Percentiles rank a stretch among this genome's conserved stretches.
Evolutionary conservation across 805 yeast genomes (phyloP).

Genomic region (Candida bentonensis): DNA sequence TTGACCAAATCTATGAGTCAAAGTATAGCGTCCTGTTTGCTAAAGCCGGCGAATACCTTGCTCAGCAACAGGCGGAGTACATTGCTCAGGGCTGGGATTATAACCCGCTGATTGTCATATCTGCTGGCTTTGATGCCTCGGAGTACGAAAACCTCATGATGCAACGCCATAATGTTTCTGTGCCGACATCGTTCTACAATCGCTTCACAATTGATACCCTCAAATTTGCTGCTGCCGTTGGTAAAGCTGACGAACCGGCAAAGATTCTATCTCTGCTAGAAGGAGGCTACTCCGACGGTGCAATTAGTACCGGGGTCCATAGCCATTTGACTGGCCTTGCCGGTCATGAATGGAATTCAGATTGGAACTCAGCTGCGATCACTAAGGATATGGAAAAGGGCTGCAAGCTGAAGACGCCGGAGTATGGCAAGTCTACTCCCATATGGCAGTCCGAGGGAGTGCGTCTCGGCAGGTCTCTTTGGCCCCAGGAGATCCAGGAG

Average conservation of each 20-base stretch:
- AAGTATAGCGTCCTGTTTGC: slow-evolving; percentile 48
- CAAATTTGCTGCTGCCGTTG: slow-evolving; percentile 45
- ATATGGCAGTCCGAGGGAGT: background rate
- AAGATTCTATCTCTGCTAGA: slow-evolving; percentile 57
- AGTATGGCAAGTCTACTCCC: background rate
- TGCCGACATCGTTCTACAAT: slow-evolving; percentile 68
- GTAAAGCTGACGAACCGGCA: slow-evolving; percentile 25
- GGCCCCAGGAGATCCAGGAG: background rate
- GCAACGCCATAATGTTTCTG: slow-evolving; percentile 74
- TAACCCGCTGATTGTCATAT: slow-evolving; percentile 49
- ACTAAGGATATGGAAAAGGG: slow-evolving; percentile 56
- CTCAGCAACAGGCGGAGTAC: background rate
- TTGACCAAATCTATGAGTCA: slow-evolving; percentile 43
- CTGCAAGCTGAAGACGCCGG: background rate
- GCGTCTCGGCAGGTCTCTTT: background rate
- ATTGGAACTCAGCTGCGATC: slow-evolving; percentile 51
- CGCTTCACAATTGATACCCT: slow-evolving; percentile 60
- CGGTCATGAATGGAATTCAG: slow-evolving; percentile 39
- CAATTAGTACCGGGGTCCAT: slow-evolving; percentile 63
- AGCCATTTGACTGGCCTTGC: slow-evolving; percentile 66
- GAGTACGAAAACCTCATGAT: slow-evolving; percentile 70
- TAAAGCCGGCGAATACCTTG: slow-evolving; percentile 46
- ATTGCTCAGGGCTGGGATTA: slow-evolving; percentile 25
- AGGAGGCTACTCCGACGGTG: slow-evolving; percentile 81
- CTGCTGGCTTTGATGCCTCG: slow-evolving; percentile 83